Percentiles rank a stretch among this genome's conserved stretches.
These are phyloP conservation scores for Fusarium phyllophilum DNA, from an alignment of 2,329 filamentous ascomycete genomes.

Conservation along the genomic window DNA sequence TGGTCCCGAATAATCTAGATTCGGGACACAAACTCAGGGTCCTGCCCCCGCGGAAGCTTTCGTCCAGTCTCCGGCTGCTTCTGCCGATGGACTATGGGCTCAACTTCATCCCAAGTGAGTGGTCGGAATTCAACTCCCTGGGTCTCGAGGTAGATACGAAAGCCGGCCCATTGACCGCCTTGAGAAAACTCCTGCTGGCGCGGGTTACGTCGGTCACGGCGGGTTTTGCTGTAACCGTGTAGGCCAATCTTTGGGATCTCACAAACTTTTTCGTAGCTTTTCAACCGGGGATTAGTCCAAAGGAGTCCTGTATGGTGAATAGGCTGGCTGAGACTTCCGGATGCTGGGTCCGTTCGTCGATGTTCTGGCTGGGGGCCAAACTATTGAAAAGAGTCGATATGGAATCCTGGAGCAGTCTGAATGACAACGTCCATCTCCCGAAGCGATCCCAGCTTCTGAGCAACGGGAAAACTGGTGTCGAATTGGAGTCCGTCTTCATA, in stretches of 20 bases:
- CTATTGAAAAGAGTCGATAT: background rate
- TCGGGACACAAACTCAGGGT: background rate
- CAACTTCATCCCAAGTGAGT: background rate
- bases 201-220: background rate
- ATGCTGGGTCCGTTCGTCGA: rapidly evolving
- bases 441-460: rapidly evolving
- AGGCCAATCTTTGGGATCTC: background rate
- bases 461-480: background rate
- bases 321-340: rapidly evolving
- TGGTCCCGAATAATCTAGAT: background rate
- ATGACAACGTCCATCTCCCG: background rate
- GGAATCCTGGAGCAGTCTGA: background rate
- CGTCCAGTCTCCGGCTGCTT: background rate
- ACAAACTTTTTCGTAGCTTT: rapidly evolving
- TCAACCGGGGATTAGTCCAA: background rate
- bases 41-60: rapidly evolving
- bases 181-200: background rate
- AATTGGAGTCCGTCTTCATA: background rate
- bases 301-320: background rate
- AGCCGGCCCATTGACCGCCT: background rate
- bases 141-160: background rate
- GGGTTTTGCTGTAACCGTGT: background rate
- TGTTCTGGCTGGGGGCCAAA: background rate
- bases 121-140: background rate
- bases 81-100: background rate